Evolutionary conservation across 2,329 filamentous ascomycete species (phyloP), one percentile per base, ranked within the genome.

Genomic region (Aspergillus ustus): DNA sequence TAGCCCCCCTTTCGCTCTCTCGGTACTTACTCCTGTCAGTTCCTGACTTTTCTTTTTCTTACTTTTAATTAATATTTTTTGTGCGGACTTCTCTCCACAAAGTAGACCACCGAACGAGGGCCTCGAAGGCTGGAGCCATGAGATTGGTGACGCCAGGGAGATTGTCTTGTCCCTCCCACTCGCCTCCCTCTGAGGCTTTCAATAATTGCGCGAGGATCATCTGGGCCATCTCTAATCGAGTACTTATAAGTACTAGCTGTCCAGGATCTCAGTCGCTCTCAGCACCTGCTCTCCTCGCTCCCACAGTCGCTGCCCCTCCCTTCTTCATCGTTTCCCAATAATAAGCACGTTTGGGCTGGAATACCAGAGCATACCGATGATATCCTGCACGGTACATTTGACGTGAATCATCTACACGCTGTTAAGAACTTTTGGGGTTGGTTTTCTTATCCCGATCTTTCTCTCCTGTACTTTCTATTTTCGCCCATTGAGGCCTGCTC

Each of bases 191-290:
- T 57, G 57, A 60, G 63, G 19, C 56, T 60, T 59, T 54, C 52
- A 58, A 65, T 59, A 59, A 63, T 52, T 63, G 48, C 46, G 52
- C 29, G 60, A 48, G 51, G 60, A 63, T 63, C 56, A 52, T 28
- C 46, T 31, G 43, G 29, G 51, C 28, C 13, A 43, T 51, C 46
- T 44, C 17, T 19, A 15, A 43, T 22, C 55, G 37, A n/a, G 7
- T 28, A 56, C 31, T 28, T 65, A 65, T 63, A 65, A 65, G 63
- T 60, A 61, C 52, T 61, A 40, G 44, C 52, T 55, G 9, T 31
- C 45, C 37, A 25, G 48, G 20, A 62, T 60, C 57, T 57, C 61
- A 57, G 37, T 60, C 52, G 43, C 34, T 15, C 34, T 40, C 20
- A 31, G 31, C 22, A 49, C 40, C 52, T 61, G 59, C 44, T 34